A percentile compares a stretch with the other conserved stretches of the same genome.
Conservation (phyloP, 2,329 filamentous ascomycete genomes). For the Sporothrix inflata region DNA sequence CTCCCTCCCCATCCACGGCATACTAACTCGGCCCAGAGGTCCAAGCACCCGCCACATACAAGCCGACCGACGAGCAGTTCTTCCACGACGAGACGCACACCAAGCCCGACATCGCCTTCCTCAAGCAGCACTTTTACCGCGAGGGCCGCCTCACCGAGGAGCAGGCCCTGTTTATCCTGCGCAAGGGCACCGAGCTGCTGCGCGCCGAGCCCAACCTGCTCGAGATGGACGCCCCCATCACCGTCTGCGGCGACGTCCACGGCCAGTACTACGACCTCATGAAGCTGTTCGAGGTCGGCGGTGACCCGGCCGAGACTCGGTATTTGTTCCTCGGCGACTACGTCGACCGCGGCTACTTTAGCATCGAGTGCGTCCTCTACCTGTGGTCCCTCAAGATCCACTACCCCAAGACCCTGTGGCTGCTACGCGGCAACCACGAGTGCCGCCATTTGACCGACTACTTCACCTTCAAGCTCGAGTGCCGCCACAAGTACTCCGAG, state of each 20-base stretch:
- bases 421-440: constrained; percentile 96
- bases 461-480: constrained; percentile 99
- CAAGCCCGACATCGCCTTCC: constrained; percentile 90
- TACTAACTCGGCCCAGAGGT: constrained; percentile 67
- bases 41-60: constrained; percentile 92
- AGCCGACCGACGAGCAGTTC: constrained; percentile 92
- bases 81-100: constrained; percentile 81
- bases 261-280: constrained; percentile 99
- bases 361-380: constrained; percentile 98
- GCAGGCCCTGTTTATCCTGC: constrained; percentile 94
- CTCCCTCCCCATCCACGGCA: constrained; percentile 4
- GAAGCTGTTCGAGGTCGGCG: constrained; percentile 98
- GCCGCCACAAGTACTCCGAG: constrained; percentile 99
- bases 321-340: constrained; percentile 98
- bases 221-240: constrained; percentile 99
- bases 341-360: constrained; percentile 97
- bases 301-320: constrained; percentile 91
- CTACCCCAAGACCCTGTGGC: constrained; percentile 96
- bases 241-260: constrained; percentile 96
- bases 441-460: constrained; percentile 99
- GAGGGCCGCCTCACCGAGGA: constrained; percentile 97
- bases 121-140: constrained; percentile 98
- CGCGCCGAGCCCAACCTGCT: constrained; percentile 90
- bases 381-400: constrained; percentile 98
- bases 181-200: constrained; percentile 82